A percentile compares a stretch with the other conserved stretches of the same genome.
Conservation (phyloP, 805 yeast species). For the Tetrapisispora taiwanensis region DNA sequence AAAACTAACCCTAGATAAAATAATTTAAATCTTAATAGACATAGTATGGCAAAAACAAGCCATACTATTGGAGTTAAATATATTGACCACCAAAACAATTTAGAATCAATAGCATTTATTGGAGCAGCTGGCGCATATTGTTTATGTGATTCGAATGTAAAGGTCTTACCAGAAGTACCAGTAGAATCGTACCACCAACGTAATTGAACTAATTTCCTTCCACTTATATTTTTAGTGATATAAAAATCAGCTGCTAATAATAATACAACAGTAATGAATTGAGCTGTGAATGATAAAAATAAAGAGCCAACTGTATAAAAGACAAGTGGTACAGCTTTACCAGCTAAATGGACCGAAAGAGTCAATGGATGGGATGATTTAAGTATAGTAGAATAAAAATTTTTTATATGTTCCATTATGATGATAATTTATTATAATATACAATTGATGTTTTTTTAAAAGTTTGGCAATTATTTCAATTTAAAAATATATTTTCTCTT, state of each 20-base stretch:
- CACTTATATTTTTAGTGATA: constrained; percentile 85
- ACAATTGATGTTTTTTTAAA: too few relatives aligned
- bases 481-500: too few relatives aligned
- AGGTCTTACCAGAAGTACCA: constrained; percentile 15
- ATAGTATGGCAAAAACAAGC: constrained; percentile 64
- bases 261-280: constrained; percentile 69
- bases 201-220: constrained; percentile 80
- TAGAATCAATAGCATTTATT: constrained; percentile 87
- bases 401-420: constrained; percentile 23
- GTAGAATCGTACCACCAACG: constrained; percentile 93
- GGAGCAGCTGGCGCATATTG: constrained; percentile 25
- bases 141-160: constrained; percentile 28
- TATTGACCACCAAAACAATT: constrained; percentile 73
- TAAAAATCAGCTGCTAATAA: constrained; percentile 85
- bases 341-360: constrained; percentile 22
- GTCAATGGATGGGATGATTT: constrained; percentile 28
- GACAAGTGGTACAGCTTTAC: constrained; percentile 26
- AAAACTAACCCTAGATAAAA: constrained; percentile 51
- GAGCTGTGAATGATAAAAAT: constrained; percentile 28
- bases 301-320: constrained; percentile 26
- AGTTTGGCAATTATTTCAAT: too few relatives aligned
- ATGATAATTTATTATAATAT: too few relatives aligned
- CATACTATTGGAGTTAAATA: constrained; percentile 71
- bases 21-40: constrained; percentile 68
- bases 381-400: constrained; percentile 27